phyloP scores from a whole-genome alignment of 495 filamentous ascomycete genomes.

The Barbatosphaeria neglecta region DNA sequence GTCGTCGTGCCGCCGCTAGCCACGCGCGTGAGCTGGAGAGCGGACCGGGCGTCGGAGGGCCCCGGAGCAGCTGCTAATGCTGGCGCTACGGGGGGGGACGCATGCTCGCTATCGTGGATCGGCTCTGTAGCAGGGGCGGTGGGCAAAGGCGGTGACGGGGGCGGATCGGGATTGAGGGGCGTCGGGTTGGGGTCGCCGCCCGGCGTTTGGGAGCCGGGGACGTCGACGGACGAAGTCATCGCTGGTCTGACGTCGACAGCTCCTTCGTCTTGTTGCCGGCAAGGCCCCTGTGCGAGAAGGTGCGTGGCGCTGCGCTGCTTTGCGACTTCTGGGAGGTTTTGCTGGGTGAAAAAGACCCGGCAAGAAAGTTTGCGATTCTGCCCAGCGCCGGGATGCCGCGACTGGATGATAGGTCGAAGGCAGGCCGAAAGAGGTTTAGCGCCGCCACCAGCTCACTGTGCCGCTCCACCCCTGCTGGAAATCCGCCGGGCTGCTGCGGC shows the following conservation, averaged over 20 bases:
- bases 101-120: too few species aligned
- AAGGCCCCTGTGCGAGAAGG: background rate
- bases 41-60: too few species aligned
- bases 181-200: background rate
- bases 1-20: too few species aligned
- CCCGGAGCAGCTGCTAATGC: too few species aligned
- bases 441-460: background rate
- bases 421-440: background rate
- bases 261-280: constrained; percentile 15
- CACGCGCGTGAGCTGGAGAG: too few species aligned
- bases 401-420: background rate
- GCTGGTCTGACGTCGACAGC: constrained; percentile 19
- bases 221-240: constrained; percentile 26
- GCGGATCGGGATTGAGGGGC: background rate
- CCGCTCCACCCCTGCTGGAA: background rate
- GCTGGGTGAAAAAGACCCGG: background rate
- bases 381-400: background rate
- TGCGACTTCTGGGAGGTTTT: background rate
- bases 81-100: too few species aligned
- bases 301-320: too few species aligned
- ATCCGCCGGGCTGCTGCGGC: too few species aligned
- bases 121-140: constrained; percentile 4
- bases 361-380: background rate
- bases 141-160: background rate
- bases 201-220: background rate